phyloP scores from a whole-genome alignment of 2,329 filamentous ascomycete genomes.

The Penicillium sclerotigenum region DNA sequence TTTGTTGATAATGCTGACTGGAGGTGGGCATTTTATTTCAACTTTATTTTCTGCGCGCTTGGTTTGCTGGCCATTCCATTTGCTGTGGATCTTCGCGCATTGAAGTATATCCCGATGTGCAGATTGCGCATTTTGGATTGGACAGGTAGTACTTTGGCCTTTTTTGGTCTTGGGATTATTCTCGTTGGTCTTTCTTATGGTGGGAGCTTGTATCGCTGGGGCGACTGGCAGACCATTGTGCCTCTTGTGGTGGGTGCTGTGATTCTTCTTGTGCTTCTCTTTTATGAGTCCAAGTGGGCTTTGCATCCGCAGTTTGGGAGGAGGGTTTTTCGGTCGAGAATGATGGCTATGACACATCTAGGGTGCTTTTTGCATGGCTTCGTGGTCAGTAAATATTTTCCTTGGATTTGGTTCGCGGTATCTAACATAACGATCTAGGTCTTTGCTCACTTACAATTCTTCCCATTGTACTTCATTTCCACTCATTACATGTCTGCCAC shows the following conservation, averaged over 20 bases:
- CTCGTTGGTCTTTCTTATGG: constrained; percentile 46
- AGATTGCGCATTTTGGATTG: constrained; percentile 40
- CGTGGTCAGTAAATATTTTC: constrained; percentile 33
- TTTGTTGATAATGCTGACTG: constrained; percentile 25
- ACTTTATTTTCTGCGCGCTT: constrained; percentile 32
- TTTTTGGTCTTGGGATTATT: constrained; percentile 37
- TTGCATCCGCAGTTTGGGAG: constrained; percentile 38
- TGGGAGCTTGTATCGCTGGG: constrained; percentile 42
- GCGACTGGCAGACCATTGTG: constrained; percentile 38
- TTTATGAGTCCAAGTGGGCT: constrained; percentile 38
- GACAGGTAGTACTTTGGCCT: constrained; percentile 42
- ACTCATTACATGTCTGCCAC: constrained; percentile 34
- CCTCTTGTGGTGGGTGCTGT: constrained; percentile 38
- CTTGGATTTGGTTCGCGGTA: not conserved
- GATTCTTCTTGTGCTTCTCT: constrained; percentile 31
- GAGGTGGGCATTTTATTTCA: constrained; percentile 33
- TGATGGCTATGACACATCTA: constrained; percentile 40
- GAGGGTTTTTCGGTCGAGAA: constrained; percentile 37
- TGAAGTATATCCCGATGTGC: constrained; percentile 21
- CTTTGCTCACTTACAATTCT: constrained; percentile 44
- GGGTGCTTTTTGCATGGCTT: constrained; percentile 44
- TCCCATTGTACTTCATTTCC: constrained; percentile 42
- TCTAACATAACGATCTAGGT: constrained; percentile 31
- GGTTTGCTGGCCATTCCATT: constrained; percentile 31
- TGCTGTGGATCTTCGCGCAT: constrained; percentile 27